A percentile compares a stretch with the other conserved stretches of the same genome.
Evolutionary conservation across 2,329 filamentous ascomycete species (phyloP).

Genomic region (Colletotrichum navitas): DNA sequence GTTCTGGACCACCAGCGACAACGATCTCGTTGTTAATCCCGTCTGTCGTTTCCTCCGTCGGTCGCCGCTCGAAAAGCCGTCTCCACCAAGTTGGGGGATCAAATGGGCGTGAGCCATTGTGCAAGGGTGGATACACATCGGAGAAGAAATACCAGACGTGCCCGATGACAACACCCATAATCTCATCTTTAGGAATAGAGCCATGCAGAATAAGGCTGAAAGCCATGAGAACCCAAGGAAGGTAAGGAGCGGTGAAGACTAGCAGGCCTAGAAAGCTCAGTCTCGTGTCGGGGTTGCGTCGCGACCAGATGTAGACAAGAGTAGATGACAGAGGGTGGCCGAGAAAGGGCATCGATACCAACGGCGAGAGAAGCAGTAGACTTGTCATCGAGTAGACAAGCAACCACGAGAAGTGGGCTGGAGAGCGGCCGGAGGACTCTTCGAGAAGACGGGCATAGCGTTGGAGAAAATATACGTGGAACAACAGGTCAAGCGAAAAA

Average conservation of each 20-base stretch:
- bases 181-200: constrained; percentile 91
- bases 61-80: constrained; percentile 79
- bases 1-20: constrained; percentile 61
- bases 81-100: constrained; percentile 94
- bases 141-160: constrained; percentile 99
- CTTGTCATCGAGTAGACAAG: constrained; percentile 86
- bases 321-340: constrained; percentile 94
- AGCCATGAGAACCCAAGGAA: constrained; percentile 95
- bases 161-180: constrained; percentile 93
- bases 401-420: constrained; percentile 95
- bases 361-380: constrained; percentile 84
- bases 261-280: constrained; percentile 90
- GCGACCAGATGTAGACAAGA: constrained; percentile 97
- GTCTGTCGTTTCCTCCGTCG: constrained; percentile 61
- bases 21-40: constrained; percentile 73
- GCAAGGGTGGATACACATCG: constrained; percentile 93
- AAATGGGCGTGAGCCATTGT: constrained; percentile 85
- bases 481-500: constrained; percentile 91
- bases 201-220: constrained; percentile 95
- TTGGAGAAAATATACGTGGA: constrained; percentile 98
- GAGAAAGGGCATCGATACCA: constrained; percentile 92
- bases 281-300: constrained; percentile 91
- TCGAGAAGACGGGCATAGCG: constrained; percentile 95
- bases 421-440: constrained; percentile 90
- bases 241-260: constrained; percentile 92